Percentiles rank a stretch among this genome's conserved stretches.
phyloP scores from a whole-genome alignment of 2,329 filamentous ascomycete species.

The Gliomastix tumulicola region DNA sequence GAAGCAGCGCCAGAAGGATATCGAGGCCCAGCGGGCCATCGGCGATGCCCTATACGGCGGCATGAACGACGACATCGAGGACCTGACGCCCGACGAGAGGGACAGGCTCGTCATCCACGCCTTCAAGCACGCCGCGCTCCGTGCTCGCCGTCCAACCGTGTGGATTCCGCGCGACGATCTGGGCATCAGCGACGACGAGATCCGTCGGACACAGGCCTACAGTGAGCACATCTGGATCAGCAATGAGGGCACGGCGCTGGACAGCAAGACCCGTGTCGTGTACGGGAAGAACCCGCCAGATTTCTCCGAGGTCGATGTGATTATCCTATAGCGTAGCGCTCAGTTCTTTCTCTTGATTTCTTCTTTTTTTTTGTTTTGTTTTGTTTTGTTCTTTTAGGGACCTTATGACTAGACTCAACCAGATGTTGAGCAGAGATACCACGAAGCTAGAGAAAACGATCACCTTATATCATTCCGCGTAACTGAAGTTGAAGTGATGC shows the following conservation, averaged over 20 bases:
- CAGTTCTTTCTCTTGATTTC: no score
- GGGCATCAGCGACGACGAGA: constrained; percentile 87
- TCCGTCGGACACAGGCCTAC: constrained; percentile 67
- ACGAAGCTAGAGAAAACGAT: no score
- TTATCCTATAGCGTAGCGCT: constrained; percentile 52
- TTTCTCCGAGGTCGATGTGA: constrained; percentile 82
- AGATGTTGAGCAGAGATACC: neutral
- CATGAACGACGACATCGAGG: constrained; percentile 88
- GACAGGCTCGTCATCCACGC: constrained; percentile 79
- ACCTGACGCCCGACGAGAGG: constrained; percentile 82
- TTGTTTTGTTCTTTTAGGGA: neutral
- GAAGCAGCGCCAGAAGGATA: constrained; percentile 47
- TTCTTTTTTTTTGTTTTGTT: no score
- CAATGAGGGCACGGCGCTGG: constrained; percentile 83
- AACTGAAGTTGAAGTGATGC: no score
- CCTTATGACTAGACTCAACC: neutral
- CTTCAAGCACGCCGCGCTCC: constrained; percentile 83
- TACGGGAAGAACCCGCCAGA: constrained; percentile 83
- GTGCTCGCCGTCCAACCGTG: constrained; percentile 77
- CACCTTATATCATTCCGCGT: no score
- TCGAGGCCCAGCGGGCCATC: constrained; percentile 67
- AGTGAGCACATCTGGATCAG: constrained; percentile 86
- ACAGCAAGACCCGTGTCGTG: constrained; percentile 74
- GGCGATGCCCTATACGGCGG: constrained; percentile 80
- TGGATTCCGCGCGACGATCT: constrained; percentile 93